Evolutionary conservation across 371 early-diverging fungal species (phyloP), one percentile per base, ranked within the genome.

Genomic region (Sporodiniella umbellata): DNA sequence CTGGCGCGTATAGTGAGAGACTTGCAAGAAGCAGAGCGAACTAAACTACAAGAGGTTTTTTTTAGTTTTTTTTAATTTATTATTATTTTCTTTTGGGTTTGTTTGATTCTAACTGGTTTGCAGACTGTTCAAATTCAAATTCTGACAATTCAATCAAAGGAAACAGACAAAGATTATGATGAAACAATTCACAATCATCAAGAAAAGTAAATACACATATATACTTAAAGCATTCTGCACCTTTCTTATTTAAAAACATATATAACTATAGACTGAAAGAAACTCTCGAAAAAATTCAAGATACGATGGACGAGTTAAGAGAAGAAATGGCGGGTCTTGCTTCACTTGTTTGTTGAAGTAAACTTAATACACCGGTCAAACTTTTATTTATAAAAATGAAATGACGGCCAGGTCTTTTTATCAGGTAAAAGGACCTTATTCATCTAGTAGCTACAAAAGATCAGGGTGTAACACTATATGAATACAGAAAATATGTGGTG

Each of bases 241-340:
- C 45, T 28, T 53, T 35, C 10, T 44, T 52, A 40, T 21, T 12
- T 2, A 8, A 44, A 44, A 44, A 18, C n/a, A 15, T 11, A 5
- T 15, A 33, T 42, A 28, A 22, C 1, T 8, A 15, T 38, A 67
- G 70, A 4, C 28, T 70, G 3, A 26, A 46, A 15, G 33, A 54
- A 26, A 15, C 49, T 0, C 14, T 54, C 42, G 54, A 58, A 8
- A 67, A 58, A n/a, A 60, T 65, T 5, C 47, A 60, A 23, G 69
- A 75, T n/a, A 40, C 66, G 14, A 69, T 64, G 67, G 72, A 71
- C 53, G 75, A 68, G 10, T 53, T 75, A 37, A 58, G 71, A 38
- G 63, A 71, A 44, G 75, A 71, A 55, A 59, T 60, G 21, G 51
- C 67, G 21, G 66, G 68, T 38, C 47, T 66, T 15, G 31, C 67